phyloP scores from a whole-genome alignment of 176 grass and related monocot species.

The Aechmea fasciata region DNA sequence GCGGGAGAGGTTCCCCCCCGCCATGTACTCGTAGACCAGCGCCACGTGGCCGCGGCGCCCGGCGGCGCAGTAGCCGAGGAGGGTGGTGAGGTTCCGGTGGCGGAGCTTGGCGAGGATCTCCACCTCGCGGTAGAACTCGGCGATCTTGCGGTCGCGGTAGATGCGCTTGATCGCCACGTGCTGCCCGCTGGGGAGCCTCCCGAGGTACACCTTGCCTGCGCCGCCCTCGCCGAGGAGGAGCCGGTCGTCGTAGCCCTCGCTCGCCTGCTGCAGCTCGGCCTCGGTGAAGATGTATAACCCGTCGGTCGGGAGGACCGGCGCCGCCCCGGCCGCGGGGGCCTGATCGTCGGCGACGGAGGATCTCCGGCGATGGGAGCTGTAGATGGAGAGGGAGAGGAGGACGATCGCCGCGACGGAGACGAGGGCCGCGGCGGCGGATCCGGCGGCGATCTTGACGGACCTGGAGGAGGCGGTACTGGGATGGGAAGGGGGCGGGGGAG shows the following conservation, averaged over 20 bases:
- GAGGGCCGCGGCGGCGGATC: constrained; percentile 32
- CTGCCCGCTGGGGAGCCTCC: constrained; percentile 46
- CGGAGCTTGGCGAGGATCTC: constrained; percentile 62
- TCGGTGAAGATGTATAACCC: constrained; percentile 73
- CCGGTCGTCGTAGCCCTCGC: constrained; percentile 41
- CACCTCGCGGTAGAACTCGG: constrained; percentile 61
- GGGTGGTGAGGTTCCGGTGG: constrained; percentile 49
- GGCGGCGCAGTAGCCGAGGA: constrained; percentile 48
- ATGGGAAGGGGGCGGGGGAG: background rate
- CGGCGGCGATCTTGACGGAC: constrained; percentile 28
- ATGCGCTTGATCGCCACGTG: constrained; percentile 62
- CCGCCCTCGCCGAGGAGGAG: constrained; percentile 48
- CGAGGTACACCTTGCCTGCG: constrained; percentile 60
- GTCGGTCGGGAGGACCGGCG: constrained; percentile 35
- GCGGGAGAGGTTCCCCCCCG: constrained; percentile 49
- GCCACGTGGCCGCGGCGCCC: constrained; percentile 18
- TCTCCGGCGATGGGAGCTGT: background rate
- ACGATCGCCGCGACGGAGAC: constrained; percentile 13
- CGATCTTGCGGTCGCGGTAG: constrained; percentile 38
- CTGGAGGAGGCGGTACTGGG: background rate
- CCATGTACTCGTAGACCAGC: constrained; percentile 72
- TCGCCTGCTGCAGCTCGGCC: constrained; percentile 47
- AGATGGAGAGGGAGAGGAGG: constrained; percentile 21
- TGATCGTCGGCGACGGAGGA: background rate
- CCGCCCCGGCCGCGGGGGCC: background rate